Evolutionary conservation across 140 eudicot genomes (phyloP).

Genomic region (Bidens hawaiensis): DNA sequence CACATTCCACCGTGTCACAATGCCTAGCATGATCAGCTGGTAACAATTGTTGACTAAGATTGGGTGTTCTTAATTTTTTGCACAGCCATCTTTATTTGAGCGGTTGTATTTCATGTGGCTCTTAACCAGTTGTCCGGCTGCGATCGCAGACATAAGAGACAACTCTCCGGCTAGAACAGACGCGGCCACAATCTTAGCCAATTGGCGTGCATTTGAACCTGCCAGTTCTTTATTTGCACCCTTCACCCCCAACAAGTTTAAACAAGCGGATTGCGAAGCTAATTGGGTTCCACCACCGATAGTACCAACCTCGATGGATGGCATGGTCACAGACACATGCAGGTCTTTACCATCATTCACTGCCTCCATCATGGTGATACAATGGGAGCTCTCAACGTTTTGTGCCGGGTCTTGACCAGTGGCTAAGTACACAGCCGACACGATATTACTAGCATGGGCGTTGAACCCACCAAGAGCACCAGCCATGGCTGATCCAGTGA

Average conservation of each 20-base stretch:
- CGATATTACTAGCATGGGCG: conserved; percentile 36
- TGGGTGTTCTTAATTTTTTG: no score
- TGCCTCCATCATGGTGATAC: conserved; percentile 37
- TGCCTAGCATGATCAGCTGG: no score
- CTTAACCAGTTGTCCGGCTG: no score
- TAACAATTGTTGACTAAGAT: no score
- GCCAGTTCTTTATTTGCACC: conserved; percentile 25
- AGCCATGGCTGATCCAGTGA: no score
- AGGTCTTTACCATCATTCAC: conserved; percentile 25
- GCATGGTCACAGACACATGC: conserved; percentile 34
- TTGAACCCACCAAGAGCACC: conserved; percentile 34
- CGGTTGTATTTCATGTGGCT: conserved; percentile 34
- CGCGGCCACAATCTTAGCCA: conserved; percentile 25
- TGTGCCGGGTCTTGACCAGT: conserved; percentile 26
- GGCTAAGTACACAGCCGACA: conserved; percentile 30
- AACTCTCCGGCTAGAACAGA: conserved; percentile 30
- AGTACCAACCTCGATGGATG: conserved; percentile 29
- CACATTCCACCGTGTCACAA: no score
- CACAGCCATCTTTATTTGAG: conserved; percentile 13
- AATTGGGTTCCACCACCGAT: conserved; percentile 33
- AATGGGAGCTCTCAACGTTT: conserved; percentile 34
- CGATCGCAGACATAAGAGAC: conserved; percentile 28
- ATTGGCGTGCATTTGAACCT: conserved; percentile 22
- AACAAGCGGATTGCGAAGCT: conserved; percentile 29
- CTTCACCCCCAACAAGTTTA: conserved; percentile 28